Percentiles rank a stretch among this genome's conserved stretches.
Conservation (phyloP, 2,329 filamentous ascomycete species). For the Diaporthe sp. region DNA sequence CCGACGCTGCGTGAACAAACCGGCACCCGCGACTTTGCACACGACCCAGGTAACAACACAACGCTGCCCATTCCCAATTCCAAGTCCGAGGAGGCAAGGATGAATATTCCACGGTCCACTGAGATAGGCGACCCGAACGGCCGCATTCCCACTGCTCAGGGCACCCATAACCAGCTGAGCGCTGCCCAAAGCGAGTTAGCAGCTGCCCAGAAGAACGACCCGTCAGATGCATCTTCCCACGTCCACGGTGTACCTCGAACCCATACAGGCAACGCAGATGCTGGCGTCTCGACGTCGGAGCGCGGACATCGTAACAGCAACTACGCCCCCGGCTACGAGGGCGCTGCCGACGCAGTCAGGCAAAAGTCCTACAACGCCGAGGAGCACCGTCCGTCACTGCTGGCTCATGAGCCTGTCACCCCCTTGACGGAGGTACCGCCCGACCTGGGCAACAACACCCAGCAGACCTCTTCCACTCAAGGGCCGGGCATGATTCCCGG, state of each 20-base stretch:
- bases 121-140: conserved; percentile 31
- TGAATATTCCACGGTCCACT: neutral
- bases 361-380: conserved; percentile 14
- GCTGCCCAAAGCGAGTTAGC: neutral
- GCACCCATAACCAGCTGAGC: conserved; percentile 1
- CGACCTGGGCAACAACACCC: neutral
- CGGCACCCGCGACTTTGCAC: neutral
- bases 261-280: neutral
- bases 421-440: conserved; percentile 21
- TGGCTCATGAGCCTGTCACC: conserved; percentile 26
- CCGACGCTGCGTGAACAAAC: neutral
- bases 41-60: neutral
- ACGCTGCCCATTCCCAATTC: neutral
- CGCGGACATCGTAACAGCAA: conserved; percentile 31
- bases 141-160: conserved; percentile 15
- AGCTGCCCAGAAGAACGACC: neutral
- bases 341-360: conserved; percentile 11
- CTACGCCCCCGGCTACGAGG: conserved; percentile 31
- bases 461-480: neutral
- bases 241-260: neutral
- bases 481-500: conserved; percentile 7
- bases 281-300: neutral
- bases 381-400: neutral
- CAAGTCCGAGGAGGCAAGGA: neutral
- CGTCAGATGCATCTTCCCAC: neutral